Evolutionary conservation across 352 stramenopile species (phyloP), one percentile per base, ranked within the genome.

Genomic region (Pythium dissotocum): DNA sequence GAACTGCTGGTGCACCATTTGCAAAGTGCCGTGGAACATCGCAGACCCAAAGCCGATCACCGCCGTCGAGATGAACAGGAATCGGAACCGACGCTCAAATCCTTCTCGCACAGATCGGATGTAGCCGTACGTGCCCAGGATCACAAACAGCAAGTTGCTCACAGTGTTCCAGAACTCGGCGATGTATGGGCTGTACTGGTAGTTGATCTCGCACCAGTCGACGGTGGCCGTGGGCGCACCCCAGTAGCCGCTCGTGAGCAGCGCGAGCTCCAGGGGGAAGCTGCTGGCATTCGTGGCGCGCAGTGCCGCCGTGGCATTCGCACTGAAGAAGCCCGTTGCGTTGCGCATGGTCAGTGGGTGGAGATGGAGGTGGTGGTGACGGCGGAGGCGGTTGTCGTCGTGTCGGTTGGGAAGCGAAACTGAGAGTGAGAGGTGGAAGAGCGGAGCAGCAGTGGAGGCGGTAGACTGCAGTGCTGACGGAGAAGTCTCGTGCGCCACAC

Each of bases 81-180:
- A 21, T 51, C 88, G 79, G 72, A 94, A 96, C 13, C 85, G 82
- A 42, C 73, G 79, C 66, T 95, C 87, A 48, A 93, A 90, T 21
- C 79, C 75, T 70, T 89, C 73, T 21, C 77, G 81, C 35, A 90
- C 73, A 49, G 77, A 79, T 14, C 79, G 81, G 55, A 75, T 74
- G 44, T 95, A 77, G 0, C 87, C 88, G 49, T 91, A 93, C 53
- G 90, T 70, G 6, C 87, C 85, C 5, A 93, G 69, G 6, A 96
- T 14, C 18, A 95, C 77, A 56, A 94, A 94, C n/a, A 90, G 72
- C 40, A 90, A 74, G 59, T 93, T 94, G 78, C 85, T 93, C 58
- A 93, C 46, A 6, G 87, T 94, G 79, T 96, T 95, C 85, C 87
- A 95, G 73, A 91, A 94, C 79, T 96, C 88, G 61, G 88, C 88